phyloP scores from a whole-genome alignment of 306 rosid genomes.

The Prunus mira region DNA sequence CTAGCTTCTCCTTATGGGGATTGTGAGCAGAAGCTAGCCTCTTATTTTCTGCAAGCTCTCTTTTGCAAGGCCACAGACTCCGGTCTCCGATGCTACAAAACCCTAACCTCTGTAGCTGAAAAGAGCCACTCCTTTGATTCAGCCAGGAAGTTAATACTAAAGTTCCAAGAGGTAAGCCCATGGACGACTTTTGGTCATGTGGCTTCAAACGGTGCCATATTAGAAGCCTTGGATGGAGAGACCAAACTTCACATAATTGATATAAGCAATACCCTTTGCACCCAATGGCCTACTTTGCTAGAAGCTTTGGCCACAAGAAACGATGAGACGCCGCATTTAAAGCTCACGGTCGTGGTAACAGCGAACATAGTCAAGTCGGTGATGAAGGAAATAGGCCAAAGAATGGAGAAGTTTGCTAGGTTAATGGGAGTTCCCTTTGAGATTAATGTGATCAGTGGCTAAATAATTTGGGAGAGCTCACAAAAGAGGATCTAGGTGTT shows the following conservation, averaged over 20 bases:
- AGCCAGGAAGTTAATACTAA: constrained; percentile 56
- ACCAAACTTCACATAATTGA: constrained; percentile 69
- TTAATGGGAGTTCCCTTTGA: constrained; percentile 90
- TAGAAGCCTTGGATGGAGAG: constrained; percentile 83
- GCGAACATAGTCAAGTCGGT: constrained; percentile 29
- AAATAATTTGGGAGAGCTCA: constrained; percentile 39
- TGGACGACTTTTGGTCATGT: constrained; percentile 95
- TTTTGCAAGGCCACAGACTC: constrained; percentile 73
- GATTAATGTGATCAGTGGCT: constrained; percentile 47
- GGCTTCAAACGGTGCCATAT: constrained; percentile 72
- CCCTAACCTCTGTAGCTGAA: constrained; percentile 58
- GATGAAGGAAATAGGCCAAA: constrained; percentile 74
- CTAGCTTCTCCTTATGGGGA: constrained; percentile 89
- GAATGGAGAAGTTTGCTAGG: constrained; percentile 92
- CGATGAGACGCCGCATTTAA: constrained; percentile 74
- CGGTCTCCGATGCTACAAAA: constrained; percentile 49
- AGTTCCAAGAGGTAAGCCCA: constrained; percentile 83
- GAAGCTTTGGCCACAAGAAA: constrained; percentile 78
- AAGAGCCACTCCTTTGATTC: constrained; percentile 66
- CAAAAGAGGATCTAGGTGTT: constrained; percentile 52
- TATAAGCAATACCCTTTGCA: constrained; percentile 72
- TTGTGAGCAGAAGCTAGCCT: constrained; percentile 66
- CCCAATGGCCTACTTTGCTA: constrained; percentile 78
- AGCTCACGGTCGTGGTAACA: constrained; percentile 53
- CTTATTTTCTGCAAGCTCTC: constrained; percentile 72